Conservation (phyloP, 2,329 filamentous ascomycete species). For the Diaporthe nobilis region DNA sequence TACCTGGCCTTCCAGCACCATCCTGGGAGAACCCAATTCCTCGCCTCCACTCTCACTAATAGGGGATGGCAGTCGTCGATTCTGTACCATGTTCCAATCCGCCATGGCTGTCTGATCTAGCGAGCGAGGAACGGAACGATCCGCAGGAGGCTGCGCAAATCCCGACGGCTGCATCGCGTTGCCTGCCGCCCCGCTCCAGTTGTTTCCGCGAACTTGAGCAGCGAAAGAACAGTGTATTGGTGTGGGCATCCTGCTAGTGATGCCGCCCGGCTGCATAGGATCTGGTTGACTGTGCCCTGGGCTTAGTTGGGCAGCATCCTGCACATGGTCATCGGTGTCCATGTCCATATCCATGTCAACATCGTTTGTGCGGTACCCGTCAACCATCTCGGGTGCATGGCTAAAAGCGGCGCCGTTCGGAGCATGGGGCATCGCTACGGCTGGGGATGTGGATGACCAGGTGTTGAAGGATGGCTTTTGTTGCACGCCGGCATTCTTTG, state of each 20-base stretch:
- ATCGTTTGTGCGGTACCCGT: slow-evolving; percentile 47
- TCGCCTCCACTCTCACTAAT: slow-evolving; percentile 69
- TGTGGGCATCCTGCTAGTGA: slow-evolving; percentile 67
- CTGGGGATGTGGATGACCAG: slow-evolving; percentile 48
- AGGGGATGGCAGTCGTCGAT: slow-evolving; percentile 70
- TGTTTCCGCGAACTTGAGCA: slow-evolving; percentile 67
- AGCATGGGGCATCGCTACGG: slow-evolving; percentile 43
- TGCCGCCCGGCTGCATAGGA: slow-evolving; percentile 47
- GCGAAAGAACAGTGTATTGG: slow-evolving; percentile 73
- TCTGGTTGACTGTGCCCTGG: slow-evolving; percentile 52
- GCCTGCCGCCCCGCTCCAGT: slow-evolving; percentile 58
- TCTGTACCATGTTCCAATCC: slow-evolving; percentile 68
- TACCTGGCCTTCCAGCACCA: slow-evolving; percentile 56
- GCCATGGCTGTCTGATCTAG: slow-evolving; percentile 56
- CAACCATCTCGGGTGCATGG: slow-evolving; percentile 46
- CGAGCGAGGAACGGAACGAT: slow-evolving; percentile 64
- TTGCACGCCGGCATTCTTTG: slow-evolving; percentile 38
- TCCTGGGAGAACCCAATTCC: slow-evolving; percentile 57
- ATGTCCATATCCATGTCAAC: slow-evolving; percentile 67
- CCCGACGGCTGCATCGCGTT: slow-evolving; percentile 52
- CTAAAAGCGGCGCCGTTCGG: slow-evolving; percentile 35
- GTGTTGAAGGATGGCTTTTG: slow-evolving; percentile 51
- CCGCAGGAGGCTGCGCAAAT: slow-evolving; percentile 55
- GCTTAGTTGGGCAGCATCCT: slow-evolving; percentile 45
- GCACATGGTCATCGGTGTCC: slow-evolving; percentile 49